Base-by-base conservation (phyloP, 2,329 filamentous ascomycete species). In the Tetracladium maxilliforme region DNA sequence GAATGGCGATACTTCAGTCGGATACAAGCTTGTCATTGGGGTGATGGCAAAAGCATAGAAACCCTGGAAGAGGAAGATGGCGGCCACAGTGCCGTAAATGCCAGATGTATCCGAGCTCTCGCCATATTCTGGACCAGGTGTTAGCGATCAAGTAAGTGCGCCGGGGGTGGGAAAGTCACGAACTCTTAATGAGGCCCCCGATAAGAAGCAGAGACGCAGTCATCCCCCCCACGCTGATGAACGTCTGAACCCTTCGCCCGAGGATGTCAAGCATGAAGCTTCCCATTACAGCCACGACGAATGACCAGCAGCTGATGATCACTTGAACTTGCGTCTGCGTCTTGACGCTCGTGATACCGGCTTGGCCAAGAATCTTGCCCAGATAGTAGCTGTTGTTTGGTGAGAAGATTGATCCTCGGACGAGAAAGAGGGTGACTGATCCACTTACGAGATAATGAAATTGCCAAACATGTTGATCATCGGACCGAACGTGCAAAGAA, bases 21-120 rank as follows among this genome's bases (percentile, higher is more conserved):
- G 56, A 30, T 64, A 64, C 2, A 63, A 41, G 25, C 50, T 54
- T 1, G 56, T 42, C 14, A 66, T 35, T 4, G 59, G 59, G 6
- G 58, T 64, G 55, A 54, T 61, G 1, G 50, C 57, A n/a, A 65
- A 42, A 1, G 49, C 52, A 35, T 64, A 67, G 26, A 53, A 55
- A 0, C 56, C 60, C 27, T 61, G 56, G 36, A 64, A 66, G 3
- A 65, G 40, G 35, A 65, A 65, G 37, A 65, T 61, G 9, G 54
- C 42, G 0, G 56, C 56, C 0, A 63, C 53, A 8, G 51, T 49
- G 6, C 49, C 56, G 29, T 61, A 60, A 6, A 54, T 41, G 7
- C 44, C 36, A 9, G 35, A 30, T 19, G 18, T 19, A 13, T 34
- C n/a, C n/a, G n/a, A n/a, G n/a, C n/a, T n/a, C n/a, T n/a, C n/a